These are phyloP conservation scores for Coleophoma eucalyptorum DNA, from an alignment of 2,329 filamentous ascomycete species.

Conservation along the genomic window DNA sequence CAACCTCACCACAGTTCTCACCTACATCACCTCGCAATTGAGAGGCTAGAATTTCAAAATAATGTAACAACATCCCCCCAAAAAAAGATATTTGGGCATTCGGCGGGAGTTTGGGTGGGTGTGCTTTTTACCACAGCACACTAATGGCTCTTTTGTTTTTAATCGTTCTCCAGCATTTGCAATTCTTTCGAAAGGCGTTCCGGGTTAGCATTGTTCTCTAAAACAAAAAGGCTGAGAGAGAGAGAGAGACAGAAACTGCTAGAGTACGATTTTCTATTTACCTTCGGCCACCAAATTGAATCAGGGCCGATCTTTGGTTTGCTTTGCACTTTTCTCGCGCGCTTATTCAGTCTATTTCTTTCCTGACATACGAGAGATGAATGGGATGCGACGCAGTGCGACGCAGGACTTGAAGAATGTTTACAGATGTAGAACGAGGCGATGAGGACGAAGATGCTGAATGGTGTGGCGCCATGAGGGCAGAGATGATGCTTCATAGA, in stretches of 20 bases:
- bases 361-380: neutral
- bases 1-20: constrained; percentile 1
- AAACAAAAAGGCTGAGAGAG: neutral
- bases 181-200: neutral
- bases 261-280: neutral
- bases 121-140: constrained; percentile 1
- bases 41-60: constrained; percentile 8
- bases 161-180: neutral
- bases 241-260: neutral
- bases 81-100: constrained; percentile 11
- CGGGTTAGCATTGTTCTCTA: neutral
- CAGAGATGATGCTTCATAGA: no score
- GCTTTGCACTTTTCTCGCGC: neutral
- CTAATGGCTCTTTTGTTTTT: neutral
- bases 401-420: no score
- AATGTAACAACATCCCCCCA: constrained; percentile 23
- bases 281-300: constrained; percentile 1
- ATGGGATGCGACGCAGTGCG: no score
- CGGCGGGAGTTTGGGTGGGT: neutral
- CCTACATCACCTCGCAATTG: constrained; percentile 20
- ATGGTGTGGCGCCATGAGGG: no score
- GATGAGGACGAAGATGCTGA: no score
- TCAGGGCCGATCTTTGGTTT: neutral
- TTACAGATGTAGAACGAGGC: no score
- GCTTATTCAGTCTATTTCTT: no score